A percentile compares a stretch with the other conserved stretches of the same genome.
Evolutionary conservation across 2,329 filamentous ascomycete genomes (phyloP).

Genomic region (Alternaria sp.): DNA sequence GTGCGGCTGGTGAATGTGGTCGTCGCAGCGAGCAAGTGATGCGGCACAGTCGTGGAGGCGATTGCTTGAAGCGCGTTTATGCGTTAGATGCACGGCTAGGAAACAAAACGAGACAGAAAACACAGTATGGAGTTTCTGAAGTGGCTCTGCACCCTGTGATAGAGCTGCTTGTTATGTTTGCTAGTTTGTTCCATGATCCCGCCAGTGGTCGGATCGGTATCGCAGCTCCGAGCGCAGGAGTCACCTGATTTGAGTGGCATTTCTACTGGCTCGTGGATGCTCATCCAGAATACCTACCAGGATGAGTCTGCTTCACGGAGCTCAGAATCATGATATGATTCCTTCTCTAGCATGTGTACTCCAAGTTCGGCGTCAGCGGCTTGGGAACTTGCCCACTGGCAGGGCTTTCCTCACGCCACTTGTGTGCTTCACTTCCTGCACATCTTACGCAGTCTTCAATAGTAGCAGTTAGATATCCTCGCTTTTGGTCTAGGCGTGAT

Average conservation of each 20-base stretch:
- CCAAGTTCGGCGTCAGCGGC: not conserved
- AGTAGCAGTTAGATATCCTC: not conserved
- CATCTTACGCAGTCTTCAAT: not conserved
- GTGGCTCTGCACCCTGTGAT: not conserved
- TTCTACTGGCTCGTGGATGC: not conserved
- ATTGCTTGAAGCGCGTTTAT: conserved; percentile 9
- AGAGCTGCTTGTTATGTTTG: not conserved
- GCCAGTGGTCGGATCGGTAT: not conserved
- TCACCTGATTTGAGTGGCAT: not conserved
- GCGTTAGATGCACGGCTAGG: conserved; percentile 1
- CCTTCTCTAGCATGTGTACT: not conserved
- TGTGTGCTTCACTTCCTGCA: not conserved
- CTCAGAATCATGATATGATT: not conserved
- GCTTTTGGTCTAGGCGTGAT: not conserved
- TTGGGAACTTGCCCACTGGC: not conserved
- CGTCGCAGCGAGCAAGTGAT: not conserved
- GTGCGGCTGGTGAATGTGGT: not conserved
- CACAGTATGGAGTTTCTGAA: not conserved
- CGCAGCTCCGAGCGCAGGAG: not conserved
- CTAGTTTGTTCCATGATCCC: not conserved
- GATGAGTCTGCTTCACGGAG: not conserved
- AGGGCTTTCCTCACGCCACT: not conserved
- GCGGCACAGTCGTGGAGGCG: conserved; percentile 1
- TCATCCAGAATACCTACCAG: not conserved
- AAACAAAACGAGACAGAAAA: not conserved